phyloP scores from a whole-genome alignment of 352 stramenopile genomes.

The Globisporangium canariense region DNA sequence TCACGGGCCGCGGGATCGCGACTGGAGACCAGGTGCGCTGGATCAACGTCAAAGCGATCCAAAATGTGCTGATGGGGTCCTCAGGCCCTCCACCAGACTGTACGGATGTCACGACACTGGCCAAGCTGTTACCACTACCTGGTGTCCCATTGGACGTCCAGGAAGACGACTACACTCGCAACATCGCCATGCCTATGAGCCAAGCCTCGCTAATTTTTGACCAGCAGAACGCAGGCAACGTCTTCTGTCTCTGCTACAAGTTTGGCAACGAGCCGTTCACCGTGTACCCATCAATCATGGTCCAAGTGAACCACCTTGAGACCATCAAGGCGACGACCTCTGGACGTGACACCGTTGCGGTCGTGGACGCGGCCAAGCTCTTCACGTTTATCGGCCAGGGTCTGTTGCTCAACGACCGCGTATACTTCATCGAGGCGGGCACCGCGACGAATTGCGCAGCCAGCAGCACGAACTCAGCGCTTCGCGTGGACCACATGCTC shows the following conservation, averaged over 20 bases:
- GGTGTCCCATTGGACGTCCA: conserved; percentile 15
- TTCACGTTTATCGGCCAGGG: conserved; percentile 55
- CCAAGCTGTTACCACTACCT: conserved; percentile 21
- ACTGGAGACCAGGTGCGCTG: conserved; percentile 51
- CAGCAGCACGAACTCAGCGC: conserved; percentile 27
- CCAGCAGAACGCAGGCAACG: conserved; percentile 36
- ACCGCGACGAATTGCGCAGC: conserved; percentile 28
- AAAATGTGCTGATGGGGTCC: conserved; percentile 23
- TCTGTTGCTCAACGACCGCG: conserved; percentile 43
- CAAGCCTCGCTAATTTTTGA: conserved; percentile 34
- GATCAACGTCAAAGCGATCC: conserved; percentile 38
- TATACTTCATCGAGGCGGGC: conserved; percentile 54
- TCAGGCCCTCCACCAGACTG: conserved; percentile 28
- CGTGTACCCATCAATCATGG: conserved; percentile 37
- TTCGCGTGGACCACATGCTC: conserved; percentile 36
- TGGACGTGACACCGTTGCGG: conserved; percentile 36
- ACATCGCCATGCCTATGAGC: conserved; percentile 16
- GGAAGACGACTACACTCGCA: conserved; percentile 49
- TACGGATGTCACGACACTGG: conserved; percentile 30
- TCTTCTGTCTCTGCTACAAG: conserved; percentile 63
- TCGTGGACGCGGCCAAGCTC: conserved; percentile 46
- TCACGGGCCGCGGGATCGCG: conserved; percentile 37
- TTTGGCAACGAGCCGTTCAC: conserved; percentile 64
- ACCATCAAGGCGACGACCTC: conserved; percentile 23
- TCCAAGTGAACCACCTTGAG: conserved; percentile 48